These are phyloP conservation scores for Calocybe gambosa DNA, from an alignment of 1,284 basidiomycete genomes.

Conservation along the genomic window DNA sequence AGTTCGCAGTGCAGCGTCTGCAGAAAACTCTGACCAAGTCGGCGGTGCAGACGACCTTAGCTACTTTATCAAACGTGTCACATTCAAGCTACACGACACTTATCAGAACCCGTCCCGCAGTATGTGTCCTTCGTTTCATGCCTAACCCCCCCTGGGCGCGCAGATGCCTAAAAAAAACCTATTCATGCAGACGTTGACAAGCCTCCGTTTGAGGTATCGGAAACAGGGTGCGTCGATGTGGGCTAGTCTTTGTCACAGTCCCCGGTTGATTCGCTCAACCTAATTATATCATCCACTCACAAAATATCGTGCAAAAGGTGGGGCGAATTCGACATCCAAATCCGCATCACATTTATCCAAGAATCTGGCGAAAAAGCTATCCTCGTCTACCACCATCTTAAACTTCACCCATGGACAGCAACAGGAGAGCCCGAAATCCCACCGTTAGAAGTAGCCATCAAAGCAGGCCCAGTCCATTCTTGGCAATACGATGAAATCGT, in stretches of 20 bases:
- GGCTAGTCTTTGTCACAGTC: background rate
- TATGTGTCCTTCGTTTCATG: slow-evolving; percentile 32
- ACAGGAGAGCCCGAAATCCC: slow-evolving; percentile 58
- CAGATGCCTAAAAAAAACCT: too few relatives aligned
- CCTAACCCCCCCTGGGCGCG: too few relatives aligned
- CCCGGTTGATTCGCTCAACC: background rate
- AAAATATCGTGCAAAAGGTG: slow-evolving; percentile 48
- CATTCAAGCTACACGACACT: slow-evolving; percentile 97
- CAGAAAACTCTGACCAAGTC: slow-evolving; percentile 58
- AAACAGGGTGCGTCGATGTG: slow-evolving; percentile 67
- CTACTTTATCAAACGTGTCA: slow-evolving; percentile 91
- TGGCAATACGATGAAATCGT: slow-evolving; percentile 99
- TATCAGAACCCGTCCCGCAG: slow-evolving; percentile 89
- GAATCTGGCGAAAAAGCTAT: slow-evolving; percentile 93
- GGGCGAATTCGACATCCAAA: slow-evolving; percentile 98
- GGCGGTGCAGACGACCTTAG: slow-evolving; percentile 85
- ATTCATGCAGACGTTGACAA: slow-evolving; percentile 73
- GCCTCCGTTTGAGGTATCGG: slow-evolving; percentile 90
- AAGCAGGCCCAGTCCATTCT: slow-evolving; percentile 79
- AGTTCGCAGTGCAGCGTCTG: slow-evolving; percentile 73
- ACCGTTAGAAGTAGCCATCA: slow-evolving; percentile 55
- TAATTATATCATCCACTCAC: background rate
- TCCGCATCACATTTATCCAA: slow-evolving; percentile 87
- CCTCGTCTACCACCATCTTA: slow-evolving; percentile 86
- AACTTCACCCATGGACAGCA: slow-evolving; percentile 89